Percentiles rank a stretch among this genome's conserved stretches.
phyloP scores from a whole-genome alignment of 140 eudicot species.

The Oenanthe javanica region DNA sequence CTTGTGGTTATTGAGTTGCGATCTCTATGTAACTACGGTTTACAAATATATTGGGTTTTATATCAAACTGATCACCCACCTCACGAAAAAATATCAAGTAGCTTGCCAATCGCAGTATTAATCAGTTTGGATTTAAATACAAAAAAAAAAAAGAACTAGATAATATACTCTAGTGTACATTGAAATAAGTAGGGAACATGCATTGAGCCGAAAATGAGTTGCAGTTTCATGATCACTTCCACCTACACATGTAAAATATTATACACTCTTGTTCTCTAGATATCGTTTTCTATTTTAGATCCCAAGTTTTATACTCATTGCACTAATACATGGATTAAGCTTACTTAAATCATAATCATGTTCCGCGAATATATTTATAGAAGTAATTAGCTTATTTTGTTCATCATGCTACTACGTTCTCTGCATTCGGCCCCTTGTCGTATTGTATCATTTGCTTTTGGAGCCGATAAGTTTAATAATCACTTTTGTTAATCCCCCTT shows the following conservation, averaged over 20 bases:
- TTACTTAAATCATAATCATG: slow-evolving; percentile 2
- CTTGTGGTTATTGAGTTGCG: background rate
- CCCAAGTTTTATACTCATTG: slow-evolving; percentile 2
- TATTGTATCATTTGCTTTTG: background rate
- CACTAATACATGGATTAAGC: background rate
- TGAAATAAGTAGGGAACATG: background rate
- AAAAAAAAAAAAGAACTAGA: too few relatives aligned
- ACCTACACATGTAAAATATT: background rate
- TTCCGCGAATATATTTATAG: background rate
- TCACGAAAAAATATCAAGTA: too few relatives aligned
- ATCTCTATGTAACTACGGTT: background rate
- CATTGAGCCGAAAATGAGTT: slow-evolving; percentile 10
- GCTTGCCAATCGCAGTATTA: background rate
- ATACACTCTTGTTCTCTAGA: background rate
- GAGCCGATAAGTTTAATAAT: background rate
- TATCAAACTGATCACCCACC: too few relatives aligned
- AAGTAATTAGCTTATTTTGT: background rate
- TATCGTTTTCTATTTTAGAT: background rate
- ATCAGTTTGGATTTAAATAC: too few relatives aligned
- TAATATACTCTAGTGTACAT: too few relatives aligned
- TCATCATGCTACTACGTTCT: background rate
- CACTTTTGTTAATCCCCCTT: slow-evolving; percentile 4
- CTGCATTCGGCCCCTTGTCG: background rate
- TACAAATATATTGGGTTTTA: background rate
- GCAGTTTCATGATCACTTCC: slow-evolving; percentile 6